phyloP scores from a whole-genome alignment of 2,329 filamentous ascomycete genomes.

The Ceratocystis huliohia region DNA sequence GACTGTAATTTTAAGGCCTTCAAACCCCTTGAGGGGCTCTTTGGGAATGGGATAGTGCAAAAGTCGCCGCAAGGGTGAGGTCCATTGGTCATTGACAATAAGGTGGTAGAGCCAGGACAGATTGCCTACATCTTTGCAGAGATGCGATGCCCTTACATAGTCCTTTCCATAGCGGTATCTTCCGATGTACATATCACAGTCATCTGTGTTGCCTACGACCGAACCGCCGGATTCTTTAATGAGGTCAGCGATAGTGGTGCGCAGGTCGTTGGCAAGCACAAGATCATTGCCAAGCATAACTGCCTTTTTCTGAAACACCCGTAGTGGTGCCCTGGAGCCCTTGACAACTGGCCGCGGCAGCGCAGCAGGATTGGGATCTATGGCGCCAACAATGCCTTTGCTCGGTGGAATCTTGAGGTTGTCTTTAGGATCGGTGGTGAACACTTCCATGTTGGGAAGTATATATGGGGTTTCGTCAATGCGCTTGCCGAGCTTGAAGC shows the following conservation, averaged over 20 bases:
- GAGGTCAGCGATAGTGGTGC: constrained; percentile 54
- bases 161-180: constrained; percentile 71
- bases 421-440: constrained; percentile 46
- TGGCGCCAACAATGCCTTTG: constrained; percentile 55
- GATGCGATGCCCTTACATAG: constrained; percentile 63
- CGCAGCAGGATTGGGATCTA: constrained; percentile 36
- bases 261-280: constrained; percentile 52
- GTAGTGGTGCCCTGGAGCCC: constrained; percentile 41
- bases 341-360: constrained; percentile 33
- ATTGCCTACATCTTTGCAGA: constrained; percentile 76
- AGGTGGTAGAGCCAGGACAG: constrained; percentile 88
- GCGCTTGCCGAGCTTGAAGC: constrained; percentile 78
- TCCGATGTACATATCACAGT: constrained; percentile 75
- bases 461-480: constrained; percentile 81
- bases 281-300: constrained; percentile 69
- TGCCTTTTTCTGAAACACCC: constrained; percentile 65
- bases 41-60: constrained; percentile 81
- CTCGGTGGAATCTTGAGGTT: constrained; percentile 44
- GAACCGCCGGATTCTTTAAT: constrained; percentile 59
- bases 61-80: constrained; percentile 66
- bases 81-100: constrained; percentile 81
- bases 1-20: constrained; percentile 65
- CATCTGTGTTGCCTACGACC: constrained; percentile 50
- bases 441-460: constrained; percentile 73
- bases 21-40: constrained; percentile 66